Base-by-base conservation (phyloP, 2,329 filamentous ascomycete genomes). In the Xylariaceae sp. region DNA sequence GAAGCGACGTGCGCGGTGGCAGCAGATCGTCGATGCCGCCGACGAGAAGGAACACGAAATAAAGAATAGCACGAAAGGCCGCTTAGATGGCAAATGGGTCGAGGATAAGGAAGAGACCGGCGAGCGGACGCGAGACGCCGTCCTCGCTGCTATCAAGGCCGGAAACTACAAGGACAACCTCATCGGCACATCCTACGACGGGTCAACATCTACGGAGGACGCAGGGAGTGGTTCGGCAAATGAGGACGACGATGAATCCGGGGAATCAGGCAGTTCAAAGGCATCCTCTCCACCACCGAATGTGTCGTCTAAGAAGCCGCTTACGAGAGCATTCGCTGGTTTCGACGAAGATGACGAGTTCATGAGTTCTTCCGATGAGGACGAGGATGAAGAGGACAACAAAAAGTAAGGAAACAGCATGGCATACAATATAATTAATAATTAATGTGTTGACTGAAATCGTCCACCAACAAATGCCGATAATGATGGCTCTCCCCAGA, bases 21-120 rank as follows among this genome's bases (percentile, higher is more conserved):
- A 96, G 72, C 85, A 93, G 68, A 89, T 98, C 52, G 89, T 98
- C 12, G 89, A 93, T 47, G 81, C 88, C 56, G 88, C 95, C 0
- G 93, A 98, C 72, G 83, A 86, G 59, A 89, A 87, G 65, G 89
- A 96, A 67, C 88, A 91, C 37, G 93, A 96, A 69, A 84, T 97
- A 49, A 88, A 85, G 73, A 86, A 87, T 57, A 91, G 90, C 9
- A 80, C 83, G 62, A 82, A 85, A 65, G 85, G 87, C 51, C 82
- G 88, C 72, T 74, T 97, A 41, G 91, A 97, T 68, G 91, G 91
- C 0, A 89, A 93, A 70, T 99, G 93, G 92, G 87, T 98, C 41
- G 95, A 99, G 71, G 89, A 91, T 63, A 96, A 96, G 74, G 93
- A 97, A 66, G 92, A 96, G 70, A 89, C 89, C 21, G 88, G 85